Percentiles rank a stretch among this genome's conserved stretches.
These are phyloP conservation scores for Ophiostoma montium DNA, from an alignment of 2,329 filamentous ascomycete species.

Conservation along the genomic window DNA sequence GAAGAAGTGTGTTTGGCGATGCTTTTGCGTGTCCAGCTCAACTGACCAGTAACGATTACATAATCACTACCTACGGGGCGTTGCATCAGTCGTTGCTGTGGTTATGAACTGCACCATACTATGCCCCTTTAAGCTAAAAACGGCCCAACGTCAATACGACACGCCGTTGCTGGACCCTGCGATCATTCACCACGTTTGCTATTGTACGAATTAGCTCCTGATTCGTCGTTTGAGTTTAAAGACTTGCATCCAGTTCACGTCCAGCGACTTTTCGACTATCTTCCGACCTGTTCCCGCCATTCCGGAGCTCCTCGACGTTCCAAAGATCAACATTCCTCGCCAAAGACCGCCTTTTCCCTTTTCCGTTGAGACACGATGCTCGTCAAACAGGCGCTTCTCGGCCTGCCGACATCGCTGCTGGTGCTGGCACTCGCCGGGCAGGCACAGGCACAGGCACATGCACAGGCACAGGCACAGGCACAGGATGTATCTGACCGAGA, in stretches of 20 bases:
- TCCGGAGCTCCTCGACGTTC: background rate
- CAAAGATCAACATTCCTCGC: background rate
- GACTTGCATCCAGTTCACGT: too few species aligned
- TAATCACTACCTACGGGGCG: too few species aligned
- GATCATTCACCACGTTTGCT: background rate
- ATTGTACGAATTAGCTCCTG: too few species aligned
- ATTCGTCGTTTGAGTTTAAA: too few species aligned
- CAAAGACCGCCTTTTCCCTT: too few species aligned
- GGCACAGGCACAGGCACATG: conserved; percentile 15
- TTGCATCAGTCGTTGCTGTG: background rate
- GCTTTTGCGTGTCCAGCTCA: too few species aligned
- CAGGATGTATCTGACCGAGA: conserved; percentile 18
- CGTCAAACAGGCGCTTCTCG: conserved; percentile 1
- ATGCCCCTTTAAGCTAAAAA: background rate
- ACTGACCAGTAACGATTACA: too few species aligned
- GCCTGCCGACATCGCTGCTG: conserved; percentile 27
- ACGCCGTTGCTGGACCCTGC: background rate
- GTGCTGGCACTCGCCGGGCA: conserved; percentile 28
- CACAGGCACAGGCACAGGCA: conserved; percentile 22
- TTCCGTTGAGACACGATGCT: too few species aligned
- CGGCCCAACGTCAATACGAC: background rate
- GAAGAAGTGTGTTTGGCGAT: too few species aligned
- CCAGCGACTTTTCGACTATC: background rate
- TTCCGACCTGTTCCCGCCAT: background rate
- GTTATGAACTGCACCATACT: background rate